Conservation (phyloP, 192 early-diverging fungal genomes). For the Dispira parvispora region DNA sequence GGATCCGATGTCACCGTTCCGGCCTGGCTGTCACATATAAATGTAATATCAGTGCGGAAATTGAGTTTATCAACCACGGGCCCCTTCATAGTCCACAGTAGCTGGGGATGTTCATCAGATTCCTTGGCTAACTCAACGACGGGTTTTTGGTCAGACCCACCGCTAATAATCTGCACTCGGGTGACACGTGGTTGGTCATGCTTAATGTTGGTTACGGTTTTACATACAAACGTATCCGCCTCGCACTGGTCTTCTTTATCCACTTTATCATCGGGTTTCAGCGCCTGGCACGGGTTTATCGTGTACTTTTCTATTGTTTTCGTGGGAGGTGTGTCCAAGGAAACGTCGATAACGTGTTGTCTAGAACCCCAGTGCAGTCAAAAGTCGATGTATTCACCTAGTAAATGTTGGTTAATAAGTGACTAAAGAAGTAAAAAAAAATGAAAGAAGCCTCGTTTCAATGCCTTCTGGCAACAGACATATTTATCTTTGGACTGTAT, state of each 20-base stretch:
- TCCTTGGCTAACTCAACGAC: slow-evolving; percentile 13
- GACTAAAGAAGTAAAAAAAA: no score
- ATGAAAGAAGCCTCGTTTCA: no score
- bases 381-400: no score
- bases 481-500: no score
- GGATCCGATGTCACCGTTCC: slow-evolving; percentile 19
- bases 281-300: slow-evolving; percentile 25
- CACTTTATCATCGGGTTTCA: slow-evolving; percentile 16
- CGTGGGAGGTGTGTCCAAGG: slow-evolving; percentile 24
- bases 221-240: slow-evolving; percentile 20
- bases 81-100: slow-evolving; percentile 24
- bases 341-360: slow-evolving; percentile 15
- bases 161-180: slow-evolving; percentile 20
- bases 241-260: slow-evolving; percentile 24
- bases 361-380: neutral
- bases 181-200: slow-evolving; percentile 18
- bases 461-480: no score
- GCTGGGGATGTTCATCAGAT: slow-evolving; percentile 13
- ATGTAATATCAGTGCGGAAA: slow-evolving; percentile 23
- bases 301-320: slow-evolving; percentile 17
- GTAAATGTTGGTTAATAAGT: no score
- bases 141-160: slow-evolving; percentile 13
- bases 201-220: slow-evolving; percentile 26
- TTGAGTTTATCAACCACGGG: slow-evolving; percentile 14
- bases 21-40: slow-evolving; percentile 20